These are phyloP conservation scores for Fusarium sp. DNA, from an alignment of 2,329 filamentous ascomycete genomes.

Conservation along the genomic window DNA sequence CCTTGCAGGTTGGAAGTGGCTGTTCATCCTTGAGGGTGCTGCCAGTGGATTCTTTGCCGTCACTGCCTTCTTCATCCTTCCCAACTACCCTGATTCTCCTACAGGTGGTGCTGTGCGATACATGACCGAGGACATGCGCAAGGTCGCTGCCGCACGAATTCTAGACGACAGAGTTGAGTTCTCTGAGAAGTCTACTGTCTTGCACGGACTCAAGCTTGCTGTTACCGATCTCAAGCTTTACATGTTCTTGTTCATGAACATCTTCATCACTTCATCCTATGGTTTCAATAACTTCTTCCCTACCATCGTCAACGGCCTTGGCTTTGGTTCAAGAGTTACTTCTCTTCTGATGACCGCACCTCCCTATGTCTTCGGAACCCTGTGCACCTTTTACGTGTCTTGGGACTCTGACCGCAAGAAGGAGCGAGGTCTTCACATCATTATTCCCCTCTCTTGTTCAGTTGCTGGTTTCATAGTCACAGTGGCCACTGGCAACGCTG, in stretches of 20 bases:
- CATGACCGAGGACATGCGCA: slow-evolving; percentile 39
- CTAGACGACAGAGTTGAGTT: slow-evolving; percentile 34
- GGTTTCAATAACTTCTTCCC: slow-evolving; percentile 56
- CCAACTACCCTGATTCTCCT: slow-evolving; percentile 35
- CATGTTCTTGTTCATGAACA: slow-evolving; percentile 41
- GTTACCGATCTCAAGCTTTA: slow-evolving; percentile 41
- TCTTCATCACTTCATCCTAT: slow-evolving; percentile 46
- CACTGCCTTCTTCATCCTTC: slow-evolving; percentile 41
- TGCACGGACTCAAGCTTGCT: slow-evolving; percentile 37
- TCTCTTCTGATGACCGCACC: slow-evolving; percentile 69
- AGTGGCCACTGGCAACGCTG: slow-evolving; percentile 62
- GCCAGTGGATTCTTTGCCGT: slow-evolving; percentile 45
- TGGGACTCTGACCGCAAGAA: slow-evolving; percentile 72
- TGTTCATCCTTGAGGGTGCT: slow-evolving; percentile 75
- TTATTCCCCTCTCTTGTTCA: slow-evolving; percentile 66
- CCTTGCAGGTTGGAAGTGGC: slow-evolving; percentile 72
- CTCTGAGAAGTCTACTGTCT: slow-evolving; percentile 34
- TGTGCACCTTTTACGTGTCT: slow-evolving; percentile 69
- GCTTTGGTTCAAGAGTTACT: slow-evolving; percentile 63
- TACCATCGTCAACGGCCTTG: slow-evolving; percentile 69
- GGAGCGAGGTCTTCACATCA: slow-evolving; percentile 73
- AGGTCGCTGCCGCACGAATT: slow-evolving; percentile 31
- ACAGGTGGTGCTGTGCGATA: slow-evolving; percentile 26
- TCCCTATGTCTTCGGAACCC: slow-evolving; percentile 67
- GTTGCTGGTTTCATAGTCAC: slow-evolving; percentile 70